Evolutionary conservation across 805 yeast genomes (phyloP).

Genomic region (Kodamaea neixiangensis): DNA sequence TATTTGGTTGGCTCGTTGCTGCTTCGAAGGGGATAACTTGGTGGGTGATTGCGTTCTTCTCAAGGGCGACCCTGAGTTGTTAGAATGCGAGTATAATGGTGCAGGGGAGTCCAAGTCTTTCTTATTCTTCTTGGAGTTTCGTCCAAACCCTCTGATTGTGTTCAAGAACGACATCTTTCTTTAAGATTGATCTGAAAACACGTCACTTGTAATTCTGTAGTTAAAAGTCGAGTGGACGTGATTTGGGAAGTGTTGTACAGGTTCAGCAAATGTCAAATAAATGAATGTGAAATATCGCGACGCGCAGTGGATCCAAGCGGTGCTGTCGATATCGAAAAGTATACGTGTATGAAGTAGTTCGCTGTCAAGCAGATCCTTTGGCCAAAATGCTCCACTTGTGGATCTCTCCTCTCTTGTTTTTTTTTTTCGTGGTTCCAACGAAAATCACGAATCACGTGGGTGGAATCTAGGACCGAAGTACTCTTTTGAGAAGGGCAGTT

Average conservation of each 20-base stretch:
- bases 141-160: conserved; percentile 49
- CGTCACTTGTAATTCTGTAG: background rate
- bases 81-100: conserved; percentile 34
- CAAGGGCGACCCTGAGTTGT: conserved; percentile 35
- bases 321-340: background rate
- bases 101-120: conserved; percentile 35
- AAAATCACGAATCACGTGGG: background rate
- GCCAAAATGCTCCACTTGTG: background rate
- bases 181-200: background rate
- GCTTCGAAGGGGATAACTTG: conserved; percentile 45
- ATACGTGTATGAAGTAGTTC: background rate
- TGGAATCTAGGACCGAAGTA: background rate
- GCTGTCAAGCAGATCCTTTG: background rate
- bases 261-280: background rate
- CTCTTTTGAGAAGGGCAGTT: background rate
- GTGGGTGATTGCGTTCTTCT: conserved; percentile 42
- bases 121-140: conserved; percentile 47
- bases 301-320: background rate
- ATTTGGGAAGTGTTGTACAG: background rate
- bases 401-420: background rate
- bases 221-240: background rate
- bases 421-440: background rate
- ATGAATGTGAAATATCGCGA: background rate
- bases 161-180: conserved; percentile 45
- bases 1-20: conserved; percentile 22